phyloP scores from a whole-genome alignment of 2,329 filamentous ascomycete species.

The Cercospora sp. region DNA sequence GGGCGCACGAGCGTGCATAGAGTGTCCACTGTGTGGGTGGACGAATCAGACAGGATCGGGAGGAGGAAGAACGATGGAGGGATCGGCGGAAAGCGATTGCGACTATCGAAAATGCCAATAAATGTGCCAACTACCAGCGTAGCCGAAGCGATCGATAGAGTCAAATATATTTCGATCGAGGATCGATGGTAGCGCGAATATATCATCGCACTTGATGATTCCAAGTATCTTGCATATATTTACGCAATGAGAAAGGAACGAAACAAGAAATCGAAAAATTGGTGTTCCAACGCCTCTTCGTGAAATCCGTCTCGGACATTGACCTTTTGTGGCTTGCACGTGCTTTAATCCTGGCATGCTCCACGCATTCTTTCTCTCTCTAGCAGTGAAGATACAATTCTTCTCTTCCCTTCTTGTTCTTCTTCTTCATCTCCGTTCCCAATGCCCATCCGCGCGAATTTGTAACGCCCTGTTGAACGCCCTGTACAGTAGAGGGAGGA shows the following conservation, averaged over 20 bases:
- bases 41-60: neutral
- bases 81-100: neutral
- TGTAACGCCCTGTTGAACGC: neutral
- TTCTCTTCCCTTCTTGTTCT: neutral
- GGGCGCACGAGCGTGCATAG: neutral
- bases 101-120: neutral
- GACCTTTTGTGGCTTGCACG: neutral
- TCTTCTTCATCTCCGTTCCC: neutral
- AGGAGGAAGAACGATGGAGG: neutral
- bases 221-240: neutral
- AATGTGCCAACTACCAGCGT: neutral
- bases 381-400: neutral
- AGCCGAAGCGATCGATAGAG: neutral
- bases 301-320: neutral
- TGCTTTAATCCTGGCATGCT: neutral
- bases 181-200: neutral
- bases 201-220: neutral
- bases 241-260: neutral
- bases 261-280: neutral
- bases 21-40: neutral
- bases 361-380: neutral
- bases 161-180: neutral
- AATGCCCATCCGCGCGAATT: neutral
- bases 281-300: neutral
- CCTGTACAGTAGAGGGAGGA: neutral